A percentile compares a stretch with the other conserved stretches of the same genome.
phyloP scores from a whole-genome alignment of 176 grass and related monocot species.

The Phragmites australis region DNA sequence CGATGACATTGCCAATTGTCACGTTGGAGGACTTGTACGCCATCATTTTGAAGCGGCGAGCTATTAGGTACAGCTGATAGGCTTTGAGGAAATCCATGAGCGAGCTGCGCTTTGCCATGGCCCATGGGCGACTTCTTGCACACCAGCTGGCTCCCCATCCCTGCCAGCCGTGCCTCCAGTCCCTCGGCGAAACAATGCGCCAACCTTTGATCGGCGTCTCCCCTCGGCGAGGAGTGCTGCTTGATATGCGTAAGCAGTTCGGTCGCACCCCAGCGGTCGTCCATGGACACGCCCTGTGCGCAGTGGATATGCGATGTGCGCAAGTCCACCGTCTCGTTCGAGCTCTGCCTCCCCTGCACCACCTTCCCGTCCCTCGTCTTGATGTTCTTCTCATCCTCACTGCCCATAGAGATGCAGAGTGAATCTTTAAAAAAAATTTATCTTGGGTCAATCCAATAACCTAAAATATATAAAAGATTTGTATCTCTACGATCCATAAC shows the following conservation, averaged over 20 bases:
- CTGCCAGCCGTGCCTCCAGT: no score
- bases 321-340: background rate
- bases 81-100: background rate
- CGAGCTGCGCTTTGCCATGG: background rate
- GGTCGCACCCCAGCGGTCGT: background rate
- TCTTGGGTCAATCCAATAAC: no score
- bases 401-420: background rate
- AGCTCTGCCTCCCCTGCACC: background rate
- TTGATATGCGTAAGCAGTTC: background rate
- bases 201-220: background rate
- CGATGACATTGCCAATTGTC: no score
- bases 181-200: background rate
- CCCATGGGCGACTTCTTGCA: background rate
- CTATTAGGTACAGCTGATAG: background rate
- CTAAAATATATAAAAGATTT: no score
- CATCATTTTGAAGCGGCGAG: constrained; percentile 1
- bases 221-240: background rate
- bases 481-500: no score
- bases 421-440: no score
- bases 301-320: background rate
- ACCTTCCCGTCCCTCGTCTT: background rate
- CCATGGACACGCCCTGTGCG: background rate
- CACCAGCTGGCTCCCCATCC: constrained; percentile 1
- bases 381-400: background rate
- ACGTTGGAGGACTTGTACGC: no score